Conservation (phyloP, 192 early-diverging fungal genomes). For the Thamnidium elegans region DNA sequence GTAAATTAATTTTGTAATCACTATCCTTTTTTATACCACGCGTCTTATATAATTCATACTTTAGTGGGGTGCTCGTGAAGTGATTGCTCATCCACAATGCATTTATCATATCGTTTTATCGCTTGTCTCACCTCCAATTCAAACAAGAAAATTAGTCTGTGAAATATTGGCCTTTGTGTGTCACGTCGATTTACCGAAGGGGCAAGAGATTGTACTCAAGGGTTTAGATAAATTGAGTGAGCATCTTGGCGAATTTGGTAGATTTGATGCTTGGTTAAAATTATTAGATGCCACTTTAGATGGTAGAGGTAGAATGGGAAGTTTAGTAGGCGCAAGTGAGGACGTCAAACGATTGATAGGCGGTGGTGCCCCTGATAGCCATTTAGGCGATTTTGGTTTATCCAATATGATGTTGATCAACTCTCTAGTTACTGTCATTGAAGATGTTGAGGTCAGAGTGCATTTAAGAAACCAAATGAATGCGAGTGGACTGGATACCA, state of each 20-base stretch:
- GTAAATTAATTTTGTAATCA: too few relatives aligned
- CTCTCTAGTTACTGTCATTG: conserved; percentile 66
- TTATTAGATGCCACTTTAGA: conserved; percentile 75
- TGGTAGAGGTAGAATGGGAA: conserved; percentile 76
- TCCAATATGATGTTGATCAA: conserved; percentile 78
- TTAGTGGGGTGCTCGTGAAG: conserved; percentile 79
- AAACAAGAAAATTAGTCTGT: conserved; percentile 68
- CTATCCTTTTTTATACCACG: not conserved
- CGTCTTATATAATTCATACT: not conserved
- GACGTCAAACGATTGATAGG: conserved; percentile 65
- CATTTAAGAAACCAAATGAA: conserved; percentile 73
- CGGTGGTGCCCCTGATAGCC: conserved; percentile 57
- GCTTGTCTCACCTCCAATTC: conserved; percentile 69
- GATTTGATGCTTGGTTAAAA: conserved; percentile 79
- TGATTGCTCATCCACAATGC: conserved; percentile 66
- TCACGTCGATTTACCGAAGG: conserved; percentile 73
- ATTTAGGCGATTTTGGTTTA: conserved; percentile 73
- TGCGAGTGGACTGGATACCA: conserved; percentile 64
- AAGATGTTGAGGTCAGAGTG: conserved; percentile 72
- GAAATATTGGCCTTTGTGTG: conserved; percentile 77
- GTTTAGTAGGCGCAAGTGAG: conserved; percentile 70
- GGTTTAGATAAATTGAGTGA: conserved; percentile 77
- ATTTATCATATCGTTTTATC: conserved; percentile 71
- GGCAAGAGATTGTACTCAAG: conserved; percentile 70
- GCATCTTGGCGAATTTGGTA: conserved; percentile 56